Evolutionary conservation across 768 basidiomycete species (phyloP), one percentile per base, ranked within the genome.

Genomic region (Suillus occidentalis): DNA sequence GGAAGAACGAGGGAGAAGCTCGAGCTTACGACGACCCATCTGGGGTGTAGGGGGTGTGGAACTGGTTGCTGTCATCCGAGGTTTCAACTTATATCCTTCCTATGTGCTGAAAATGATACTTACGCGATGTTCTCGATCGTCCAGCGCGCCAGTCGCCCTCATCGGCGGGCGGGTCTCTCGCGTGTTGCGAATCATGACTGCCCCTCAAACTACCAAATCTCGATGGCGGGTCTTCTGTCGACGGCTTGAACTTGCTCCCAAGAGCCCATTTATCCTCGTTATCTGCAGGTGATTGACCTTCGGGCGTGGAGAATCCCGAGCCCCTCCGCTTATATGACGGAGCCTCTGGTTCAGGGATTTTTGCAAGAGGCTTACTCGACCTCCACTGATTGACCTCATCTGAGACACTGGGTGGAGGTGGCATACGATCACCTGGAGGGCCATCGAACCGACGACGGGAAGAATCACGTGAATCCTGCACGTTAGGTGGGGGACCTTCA

Each of bases 1-100:
- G 55, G 84, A 86, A 37, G 91, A 85, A 40, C 94, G 88, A 31
- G 96, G 95, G 3, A 96, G 80, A 43, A 97, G 86, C 69, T 95
- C 92, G 13, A 98, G 83, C 75, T 93, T 95, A 62, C 86, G 86
- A 57, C 95, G 89, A 64, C 81, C 81, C 68, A 92, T 77, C 71
- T 92, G 91, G 43, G 94, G 94, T 13, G 93, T 92, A 5, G 94
- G 87, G 36, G 94, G 90, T 37, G 89, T 89, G 50, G 92, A 92
- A 69, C 75, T 85, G 62, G 75, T 85, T 40, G 92, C 90, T 93
- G 69, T 45, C 40, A 50, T 28, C 63, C 34, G 55, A 42, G 6
- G 42, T 43, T 68, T 71, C 61, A 68, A 69, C 62, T 56, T 31
- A 61, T 67, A 69, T 61, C 52, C 40, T 22, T 28, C 37, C 58